Conservation (phyloP, 495 filamentous ascomycete genomes). For the Poronia punctata region DNA sequence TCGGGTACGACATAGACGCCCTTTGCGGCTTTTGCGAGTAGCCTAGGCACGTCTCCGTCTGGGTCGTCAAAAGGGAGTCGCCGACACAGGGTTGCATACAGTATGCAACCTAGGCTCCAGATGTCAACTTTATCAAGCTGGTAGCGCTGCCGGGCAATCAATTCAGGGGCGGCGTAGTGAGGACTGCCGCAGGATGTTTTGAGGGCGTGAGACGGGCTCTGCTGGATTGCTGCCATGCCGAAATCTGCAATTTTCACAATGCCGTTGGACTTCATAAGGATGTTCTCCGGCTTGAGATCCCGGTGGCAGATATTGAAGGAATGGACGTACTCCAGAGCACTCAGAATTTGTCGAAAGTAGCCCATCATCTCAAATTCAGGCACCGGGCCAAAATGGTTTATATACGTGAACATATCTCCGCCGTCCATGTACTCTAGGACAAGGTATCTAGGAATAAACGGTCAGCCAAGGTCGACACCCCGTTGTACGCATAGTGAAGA, state of each 20-base stretch:
- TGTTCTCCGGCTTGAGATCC: conserved; percentile 96
- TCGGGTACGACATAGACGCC: conserved; percentile 67
- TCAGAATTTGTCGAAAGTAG: conserved; percentile 87
- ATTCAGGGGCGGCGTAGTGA: conserved; percentile 91
- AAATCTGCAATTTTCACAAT: conserved; percentile 94
- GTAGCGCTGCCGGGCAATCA: conserved; percentile 65
- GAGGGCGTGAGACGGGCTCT: conserved; percentile 59
- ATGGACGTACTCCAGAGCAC: conserved; percentile 87
- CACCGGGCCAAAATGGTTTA: conserved; percentile 59
- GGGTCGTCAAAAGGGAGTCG: conserved; percentile 76
- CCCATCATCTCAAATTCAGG: conserved; percentile 72
- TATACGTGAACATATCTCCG: conserved; percentile 83
- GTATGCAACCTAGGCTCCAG: conserved; percentile 90
- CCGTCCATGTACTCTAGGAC: conserved; percentile 91
- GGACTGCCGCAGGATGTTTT: conserved; percentile 91
- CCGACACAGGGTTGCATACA: conserved; percentile 76
- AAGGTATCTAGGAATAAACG: conserved; percentile 66
- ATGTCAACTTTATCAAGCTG: conserved; percentile 80
- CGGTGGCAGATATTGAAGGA: conserved; percentile 91
- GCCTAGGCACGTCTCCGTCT: conserved; percentile 37
- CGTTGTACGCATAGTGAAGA: too few species aligned
- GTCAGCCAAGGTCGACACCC: too few species aligned
- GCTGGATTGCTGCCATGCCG: conserved; percentile 93
- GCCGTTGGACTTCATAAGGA: conserved; percentile 63
- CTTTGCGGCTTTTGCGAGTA: conserved; percentile 60